Evolutionary conservation across 73 alveolate species (phyloP).

Genomic region (Breviolum minutum): DNA sequence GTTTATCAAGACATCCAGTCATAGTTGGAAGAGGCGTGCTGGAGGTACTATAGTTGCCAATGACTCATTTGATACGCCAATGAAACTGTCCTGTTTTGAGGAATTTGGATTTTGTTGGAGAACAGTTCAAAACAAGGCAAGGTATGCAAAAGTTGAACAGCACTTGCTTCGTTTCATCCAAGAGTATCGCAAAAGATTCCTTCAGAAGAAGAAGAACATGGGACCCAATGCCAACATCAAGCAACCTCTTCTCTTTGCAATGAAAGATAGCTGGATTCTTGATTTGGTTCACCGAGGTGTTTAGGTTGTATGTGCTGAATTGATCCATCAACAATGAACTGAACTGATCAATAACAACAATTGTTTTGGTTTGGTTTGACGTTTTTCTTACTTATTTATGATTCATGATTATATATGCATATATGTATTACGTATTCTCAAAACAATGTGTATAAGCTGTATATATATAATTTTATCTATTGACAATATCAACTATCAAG

Average conservation of each 20-base stretch:
- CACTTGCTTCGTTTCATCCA: background rate
- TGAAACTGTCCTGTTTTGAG: slow-evolving; percentile 20
- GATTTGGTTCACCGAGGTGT: background rate
- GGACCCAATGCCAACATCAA: background rate
- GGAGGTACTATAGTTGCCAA: background rate
- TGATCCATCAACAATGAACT: too few species aligned
- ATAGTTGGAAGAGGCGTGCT: background rate
- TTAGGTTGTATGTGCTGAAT: too few species aligned
- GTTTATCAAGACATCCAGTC: background rate
- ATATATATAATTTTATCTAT: too few species aligned
- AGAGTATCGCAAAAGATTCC: background rate
- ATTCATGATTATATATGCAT: too few species aligned
- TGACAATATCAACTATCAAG: too few species aligned
- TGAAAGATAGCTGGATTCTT: background rate
- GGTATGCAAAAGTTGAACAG: background rate
- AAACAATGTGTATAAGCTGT: too few species aligned
- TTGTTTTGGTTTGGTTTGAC: too few species aligned
- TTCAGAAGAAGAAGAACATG: background rate
- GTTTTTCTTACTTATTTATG: too few species aligned
- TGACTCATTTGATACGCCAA: background rate
- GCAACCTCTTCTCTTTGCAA: background rate
- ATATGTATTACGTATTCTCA: too few species aligned
- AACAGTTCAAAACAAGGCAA: background rate
- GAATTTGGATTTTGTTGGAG: slow-evolving; percentile 9
- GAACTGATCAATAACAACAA: too few species aligned